Conservation (phyloP, 257 asterid genomes). For the Solanum virginianum region DNA sequence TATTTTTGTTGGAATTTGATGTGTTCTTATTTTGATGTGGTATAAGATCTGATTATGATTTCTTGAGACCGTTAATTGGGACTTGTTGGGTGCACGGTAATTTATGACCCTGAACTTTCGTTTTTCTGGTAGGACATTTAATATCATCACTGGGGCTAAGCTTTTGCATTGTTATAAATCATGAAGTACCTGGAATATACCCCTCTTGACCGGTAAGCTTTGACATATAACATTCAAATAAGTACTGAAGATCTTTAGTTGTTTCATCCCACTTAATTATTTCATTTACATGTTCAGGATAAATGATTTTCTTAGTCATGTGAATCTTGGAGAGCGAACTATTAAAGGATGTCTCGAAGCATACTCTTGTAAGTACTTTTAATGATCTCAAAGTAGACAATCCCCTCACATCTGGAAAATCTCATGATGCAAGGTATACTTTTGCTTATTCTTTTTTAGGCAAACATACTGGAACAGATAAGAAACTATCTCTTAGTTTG, state of each 20-base stretch:
- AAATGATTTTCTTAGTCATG: constrained; percentile 63
- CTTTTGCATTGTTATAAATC: constrained; percentile 6
- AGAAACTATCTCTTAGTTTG: constrained; percentile 84
- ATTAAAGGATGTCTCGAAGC: constrained; percentile 87
- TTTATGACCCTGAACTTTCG: background rate
- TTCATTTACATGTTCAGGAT: constrained; percentile 31
- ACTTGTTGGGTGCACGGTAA: background rate
- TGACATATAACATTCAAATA: background rate
- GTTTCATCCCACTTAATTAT: background rate
- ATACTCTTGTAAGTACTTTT: constrained; percentile 70
- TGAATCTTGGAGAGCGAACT: constrained; percentile 87
- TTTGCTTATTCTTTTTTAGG: constrained; percentile 32
- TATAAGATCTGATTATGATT: background rate
- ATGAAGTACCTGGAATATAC: constrained; percentile 91
- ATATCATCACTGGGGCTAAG: background rate
- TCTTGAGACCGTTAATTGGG: background rate
- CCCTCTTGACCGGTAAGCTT: constrained; percentile 63
- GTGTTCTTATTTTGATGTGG: background rate
- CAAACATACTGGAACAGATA: constrained; percentile 84
- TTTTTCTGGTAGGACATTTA: background rate
- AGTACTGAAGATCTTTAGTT: background rate
- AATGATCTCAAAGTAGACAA: background rate
- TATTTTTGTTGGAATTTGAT: background rate
- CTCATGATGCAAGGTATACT: background rate
- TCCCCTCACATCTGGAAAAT: background rate